phyloP scores from a whole-genome alignment of 2,329 filamentous ascomycete genomes.

The Alternaria sp. region DNA sequence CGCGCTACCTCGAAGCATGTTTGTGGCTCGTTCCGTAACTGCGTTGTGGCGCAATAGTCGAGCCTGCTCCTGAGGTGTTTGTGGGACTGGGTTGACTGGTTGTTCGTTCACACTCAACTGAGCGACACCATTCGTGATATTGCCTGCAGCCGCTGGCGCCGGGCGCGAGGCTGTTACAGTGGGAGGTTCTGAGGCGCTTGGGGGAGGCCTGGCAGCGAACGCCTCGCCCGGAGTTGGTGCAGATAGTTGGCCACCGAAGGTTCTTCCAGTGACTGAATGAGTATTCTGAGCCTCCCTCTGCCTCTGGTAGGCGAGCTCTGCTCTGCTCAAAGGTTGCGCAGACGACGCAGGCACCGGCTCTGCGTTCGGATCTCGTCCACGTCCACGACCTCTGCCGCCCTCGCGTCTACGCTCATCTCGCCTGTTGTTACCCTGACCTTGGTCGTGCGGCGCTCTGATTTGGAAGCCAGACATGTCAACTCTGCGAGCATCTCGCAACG shows the following conservation, averaged over 20 bases:
- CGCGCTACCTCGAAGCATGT: constrained; percentile 79
- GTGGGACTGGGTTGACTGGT: constrained; percentile 36
- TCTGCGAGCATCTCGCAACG: constrained; percentile 79
- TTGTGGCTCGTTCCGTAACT: constrained; percentile 85
- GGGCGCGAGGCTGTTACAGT: constrained; percentile 53
- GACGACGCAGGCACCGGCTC: constrained; percentile 80
- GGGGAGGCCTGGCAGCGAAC: constrained; percentile 58
- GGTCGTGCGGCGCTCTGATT: constrained; percentile 75
- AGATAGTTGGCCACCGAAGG: constrained; percentile 87
- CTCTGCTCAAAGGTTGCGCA: constrained; percentile 81
- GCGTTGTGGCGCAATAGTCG: constrained; percentile 81
- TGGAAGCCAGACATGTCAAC: constrained; percentile 92
- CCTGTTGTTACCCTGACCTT: constrained; percentile 55
- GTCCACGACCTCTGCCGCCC: constrained; percentile 63
- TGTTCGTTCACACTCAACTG: constrained; percentile 46
- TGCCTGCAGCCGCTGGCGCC: constrained; percentile 22
- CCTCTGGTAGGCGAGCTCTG: constrained; percentile 89
- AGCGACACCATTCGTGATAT: constrained; percentile 30
- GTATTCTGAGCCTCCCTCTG: constrained; percentile 91
- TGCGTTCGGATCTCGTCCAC: constrained; percentile 86
- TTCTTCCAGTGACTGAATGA: constrained; percentile 79
- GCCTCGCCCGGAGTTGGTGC: constrained; percentile 55
- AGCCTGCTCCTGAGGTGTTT: constrained; percentile 79
- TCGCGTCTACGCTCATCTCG: constrained; percentile 49
- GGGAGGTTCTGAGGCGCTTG: constrained; percentile 46